Conservation (phyloP, 495 filamentous ascomycete genomes). For the Neurospora sp. region DNA sequence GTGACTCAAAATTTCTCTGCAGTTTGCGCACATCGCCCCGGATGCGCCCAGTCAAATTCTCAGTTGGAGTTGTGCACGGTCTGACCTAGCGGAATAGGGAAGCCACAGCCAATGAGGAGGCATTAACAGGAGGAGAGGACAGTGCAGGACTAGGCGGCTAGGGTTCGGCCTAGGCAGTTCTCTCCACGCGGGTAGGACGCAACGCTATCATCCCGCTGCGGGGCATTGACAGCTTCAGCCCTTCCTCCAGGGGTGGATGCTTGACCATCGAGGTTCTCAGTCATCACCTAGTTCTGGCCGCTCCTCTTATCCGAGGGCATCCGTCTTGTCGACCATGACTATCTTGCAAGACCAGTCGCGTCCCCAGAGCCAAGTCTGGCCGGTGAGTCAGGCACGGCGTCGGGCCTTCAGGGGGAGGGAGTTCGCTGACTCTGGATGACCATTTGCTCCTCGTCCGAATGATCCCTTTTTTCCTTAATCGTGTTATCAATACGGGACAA, state of each 20-base stretch:
- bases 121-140: not conserved
- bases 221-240: not conserved
- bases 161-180: not conserved
- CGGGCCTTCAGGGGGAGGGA: too few species aligned
- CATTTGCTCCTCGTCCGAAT: too few species aligned
- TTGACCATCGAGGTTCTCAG: not conserved
- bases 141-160: not conserved
- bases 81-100: rapidly evolving
- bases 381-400: too few species aligned
- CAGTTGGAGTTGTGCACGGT: not conserved
- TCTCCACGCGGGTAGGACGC: not conserved
- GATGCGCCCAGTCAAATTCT: not conserved
- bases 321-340: too few species aligned
- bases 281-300: not conserved
- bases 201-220: not conserved
- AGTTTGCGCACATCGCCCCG: not conserved
- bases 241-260: not conserved
- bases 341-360: too few species aligned
- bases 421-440: too few species aligned
- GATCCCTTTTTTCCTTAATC: too few species aligned
- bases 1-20: not conserved
- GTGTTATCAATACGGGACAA: too few species aligned
- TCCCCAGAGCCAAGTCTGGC: too few species aligned
- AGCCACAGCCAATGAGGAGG: not conserved
- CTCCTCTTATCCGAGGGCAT: not conserved